These are phyloP conservation scores for Thalassiosira sp. DNA, from an alignment of 352 stramenopile genomes.

Conservation along the genomic window DNA sequence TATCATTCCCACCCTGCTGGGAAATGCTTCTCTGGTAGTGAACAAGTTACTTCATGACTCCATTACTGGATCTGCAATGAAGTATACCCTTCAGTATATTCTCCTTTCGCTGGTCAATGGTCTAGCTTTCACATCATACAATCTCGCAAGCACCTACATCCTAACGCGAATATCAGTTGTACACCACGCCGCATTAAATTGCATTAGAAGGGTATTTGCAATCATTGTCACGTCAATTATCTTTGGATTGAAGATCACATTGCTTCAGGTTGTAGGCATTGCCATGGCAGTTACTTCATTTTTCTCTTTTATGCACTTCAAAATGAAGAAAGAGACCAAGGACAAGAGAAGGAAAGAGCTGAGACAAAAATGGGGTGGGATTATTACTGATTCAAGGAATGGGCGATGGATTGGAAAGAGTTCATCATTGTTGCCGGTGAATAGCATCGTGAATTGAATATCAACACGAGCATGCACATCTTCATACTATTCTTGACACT, in stretches of 20 bases:
- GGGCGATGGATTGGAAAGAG: conserved; percentile 9
- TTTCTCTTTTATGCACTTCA: conserved; percentile 71
- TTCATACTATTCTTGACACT: no score
- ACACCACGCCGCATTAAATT: conserved; percentile 80
- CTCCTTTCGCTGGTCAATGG: conserved; percentile 67
- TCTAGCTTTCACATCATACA: conserved; percentile 74
- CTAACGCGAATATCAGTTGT: conserved; percentile 79
- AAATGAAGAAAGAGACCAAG: conserved; percentile 42
- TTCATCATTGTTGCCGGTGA: conserved; percentile 28
- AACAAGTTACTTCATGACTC: conserved; percentile 10
- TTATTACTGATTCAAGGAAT: conserved; percentile 22
- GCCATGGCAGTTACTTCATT: conserved; percentile 60
- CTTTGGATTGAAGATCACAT: conserved; percentile 63
- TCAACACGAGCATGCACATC: background rate
- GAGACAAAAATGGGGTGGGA: conserved; percentile 40
- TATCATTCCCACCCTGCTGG: conserved; percentile 44
- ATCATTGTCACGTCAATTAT: conserved; percentile 70
- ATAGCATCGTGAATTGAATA: conserved; percentile 13
- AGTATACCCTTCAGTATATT: conserved; percentile 47
- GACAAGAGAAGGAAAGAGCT: conserved; percentile 39
- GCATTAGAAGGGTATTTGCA: conserved; percentile 75
- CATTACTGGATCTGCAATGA: background rate
- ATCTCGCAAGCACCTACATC: conserved; percentile 77
- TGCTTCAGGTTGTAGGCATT: conserved; percentile 62
- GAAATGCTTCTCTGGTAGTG: conserved; percentile 3